Evolutionary conservation across 1,284 basidiomycete genomes (phyloP).

Genomic region (Cutaneotrichosporon sp.): DNA sequence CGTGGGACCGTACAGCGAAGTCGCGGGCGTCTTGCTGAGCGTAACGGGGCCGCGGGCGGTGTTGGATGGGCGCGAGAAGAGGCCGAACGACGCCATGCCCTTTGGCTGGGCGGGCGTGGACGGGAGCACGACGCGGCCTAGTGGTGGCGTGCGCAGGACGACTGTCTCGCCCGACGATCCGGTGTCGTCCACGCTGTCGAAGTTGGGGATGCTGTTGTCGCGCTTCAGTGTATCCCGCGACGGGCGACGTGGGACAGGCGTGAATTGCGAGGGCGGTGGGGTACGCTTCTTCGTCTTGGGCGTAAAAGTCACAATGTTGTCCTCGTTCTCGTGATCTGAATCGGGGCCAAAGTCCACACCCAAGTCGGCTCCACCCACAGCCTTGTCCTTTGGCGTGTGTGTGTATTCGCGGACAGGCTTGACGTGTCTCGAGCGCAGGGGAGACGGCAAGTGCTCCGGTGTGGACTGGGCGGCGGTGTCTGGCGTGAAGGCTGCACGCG

Average conservation of each 20-base stretch:
- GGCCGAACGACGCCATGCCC: conserved; percentile 37
- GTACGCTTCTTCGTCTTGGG: conserved; percentile 49
- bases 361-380: conserved; percentile 41
- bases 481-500: conserved; percentile 17
- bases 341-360: conserved; percentile 27
- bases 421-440: conserved; percentile 33
- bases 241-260: conserved; percentile 35
- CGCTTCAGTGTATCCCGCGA: conserved; percentile 39
- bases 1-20: conserved; percentile 10
- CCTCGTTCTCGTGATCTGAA: conserved; percentile 22
- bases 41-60: not conserved
- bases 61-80: conserved; percentile 24
- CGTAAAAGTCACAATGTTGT: conserved; percentile 51
- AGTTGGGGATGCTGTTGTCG: conserved; percentile 33
- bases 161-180: conserved; percentile 37
- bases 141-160: conserved; percentile 2
- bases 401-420: conserved; percentile 41
- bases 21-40: conserved; percentile 2
- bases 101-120: conserved; percentile 16
- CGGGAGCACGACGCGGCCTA: conserved; percentile 18
- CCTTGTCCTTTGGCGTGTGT: conserved; percentile 23
- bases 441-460: conserved; percentile 9
- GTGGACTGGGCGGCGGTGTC: conserved; percentile 9
- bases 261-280: conserved; percentile 46
- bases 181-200: conserved; percentile 39